A percentile compares a stretch with the other conserved stretches of the same genome.
phyloP scores from a whole-genome alignment of 257 asterid species.

The Primulina tabacum region DNA sequence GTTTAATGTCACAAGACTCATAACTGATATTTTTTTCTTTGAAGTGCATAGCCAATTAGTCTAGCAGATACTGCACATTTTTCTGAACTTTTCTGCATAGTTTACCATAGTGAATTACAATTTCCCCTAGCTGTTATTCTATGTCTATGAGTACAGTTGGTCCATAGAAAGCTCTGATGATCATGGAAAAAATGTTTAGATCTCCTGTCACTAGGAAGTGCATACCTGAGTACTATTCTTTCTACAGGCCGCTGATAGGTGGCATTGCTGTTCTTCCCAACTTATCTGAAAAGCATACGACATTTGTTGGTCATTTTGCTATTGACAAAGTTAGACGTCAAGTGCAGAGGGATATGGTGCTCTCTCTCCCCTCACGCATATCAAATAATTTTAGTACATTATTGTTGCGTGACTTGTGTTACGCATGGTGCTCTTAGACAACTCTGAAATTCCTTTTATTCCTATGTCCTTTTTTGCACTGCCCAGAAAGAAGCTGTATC shows the following conservation, averaged over 20 bases:
- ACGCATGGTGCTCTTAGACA: too few species aligned
- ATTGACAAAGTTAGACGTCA: conserved; percentile 53
- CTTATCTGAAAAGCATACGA: conserved; percentile 29
- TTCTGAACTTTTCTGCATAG: too few species aligned
- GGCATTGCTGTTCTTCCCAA: conserved; percentile 41
- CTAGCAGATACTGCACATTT: too few species aligned
- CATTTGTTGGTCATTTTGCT: conserved; percentile 62
- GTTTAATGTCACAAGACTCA: conserved; percentile 5
- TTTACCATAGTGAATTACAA: too few species aligned
- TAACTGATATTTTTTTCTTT: not conserved
- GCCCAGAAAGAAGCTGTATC: conserved; percentile 71
- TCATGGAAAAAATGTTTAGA: not conserved
- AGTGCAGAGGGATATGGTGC: conserved; percentile 53
- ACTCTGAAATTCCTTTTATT: not conserved
- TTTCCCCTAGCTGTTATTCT: not conserved
- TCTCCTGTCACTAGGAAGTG: conserved; percentile 1
- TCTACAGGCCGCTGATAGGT: conserved; percentile 69
- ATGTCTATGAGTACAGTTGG: not conserved
- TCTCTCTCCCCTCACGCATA: conserved; percentile 15
- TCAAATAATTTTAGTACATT: too few species aligned
- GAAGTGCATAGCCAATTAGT: not conserved
- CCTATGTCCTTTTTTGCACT: conserved; percentile 13
- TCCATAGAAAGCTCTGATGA: too few species aligned
- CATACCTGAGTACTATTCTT: conserved; percentile 16
- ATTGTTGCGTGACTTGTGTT: too few species aligned